A percentile compares a stretch with the other conserved stretches of the same genome.
Conservation (phyloP, 371 early-diverging fungal species). For the Lichtheimia corymbifera region DNA sequence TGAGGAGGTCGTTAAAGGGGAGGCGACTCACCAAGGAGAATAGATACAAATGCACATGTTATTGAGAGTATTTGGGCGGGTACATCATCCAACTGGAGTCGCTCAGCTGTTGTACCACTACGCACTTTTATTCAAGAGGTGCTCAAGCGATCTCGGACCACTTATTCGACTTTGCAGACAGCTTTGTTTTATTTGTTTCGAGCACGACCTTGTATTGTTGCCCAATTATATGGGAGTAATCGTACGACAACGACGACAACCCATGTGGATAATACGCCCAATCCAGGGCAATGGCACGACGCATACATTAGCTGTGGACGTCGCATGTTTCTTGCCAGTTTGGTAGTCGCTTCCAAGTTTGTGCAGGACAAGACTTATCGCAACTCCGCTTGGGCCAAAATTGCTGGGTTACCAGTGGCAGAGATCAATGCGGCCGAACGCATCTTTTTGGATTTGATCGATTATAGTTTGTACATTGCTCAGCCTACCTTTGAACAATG, state of each 20-base stretch:
- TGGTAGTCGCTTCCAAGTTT: constrained; percentile 80
- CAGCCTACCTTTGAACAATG: constrained; percentile 56
- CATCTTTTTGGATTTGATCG: constrained; percentile 69
- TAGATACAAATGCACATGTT: constrained; percentile 61
- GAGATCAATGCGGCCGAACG: constrained; percentile 79
- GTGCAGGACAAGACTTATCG: constrained; percentile 78
- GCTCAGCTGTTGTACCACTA: constrained; percentile 62
- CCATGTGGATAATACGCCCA: background rate
- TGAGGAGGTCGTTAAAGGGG: too few species aligned
- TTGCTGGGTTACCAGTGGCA: constrained; percentile 70
- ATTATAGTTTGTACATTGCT: constrained; percentile 73
- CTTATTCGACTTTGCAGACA: constrained; percentile 78
- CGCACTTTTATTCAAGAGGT: constrained; percentile 77
- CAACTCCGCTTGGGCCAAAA: constrained; percentile 81
- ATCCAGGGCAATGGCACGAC: constrained; percentile 19
- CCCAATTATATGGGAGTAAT: constrained; percentile 19
- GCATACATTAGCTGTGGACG: constrained; percentile 64
- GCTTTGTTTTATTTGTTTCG: constrained; percentile 72
- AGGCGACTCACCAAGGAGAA: background rate
- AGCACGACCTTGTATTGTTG: constrained; percentile 36
- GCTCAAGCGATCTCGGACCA: constrained; percentile 74
- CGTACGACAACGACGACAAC: constrained; percentile 4
- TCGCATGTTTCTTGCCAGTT: constrained; percentile 79
- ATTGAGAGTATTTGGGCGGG: constrained; percentile 64
- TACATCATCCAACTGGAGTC: constrained; percentile 30